phyloP scores from a whole-genome alignment of 495 filamentous ascomycete species.

The Neurospora pannonica region DNA sequence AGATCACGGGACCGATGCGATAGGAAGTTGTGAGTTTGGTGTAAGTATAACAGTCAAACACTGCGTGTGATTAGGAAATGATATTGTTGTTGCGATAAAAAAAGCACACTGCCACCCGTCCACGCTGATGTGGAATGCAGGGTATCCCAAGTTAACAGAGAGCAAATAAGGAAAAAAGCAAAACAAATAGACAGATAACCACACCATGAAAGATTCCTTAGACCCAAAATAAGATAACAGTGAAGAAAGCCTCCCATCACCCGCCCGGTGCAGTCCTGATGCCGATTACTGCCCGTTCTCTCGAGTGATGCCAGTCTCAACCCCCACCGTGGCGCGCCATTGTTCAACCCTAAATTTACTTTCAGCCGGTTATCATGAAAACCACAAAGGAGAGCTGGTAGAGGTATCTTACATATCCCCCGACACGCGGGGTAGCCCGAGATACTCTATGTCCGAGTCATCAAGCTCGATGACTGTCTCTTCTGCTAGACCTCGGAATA shows the following conservation, averaged over 20 bases:
- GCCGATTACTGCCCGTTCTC: background rate
- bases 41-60: background rate
- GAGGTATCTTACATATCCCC: background rate
- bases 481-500: background rate
- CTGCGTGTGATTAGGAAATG: background rate
- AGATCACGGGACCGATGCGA: background rate
- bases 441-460: background rate
- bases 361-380: background rate
- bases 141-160: background rate
- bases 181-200: background rate
- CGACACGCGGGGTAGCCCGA: conserved; percentile 4
- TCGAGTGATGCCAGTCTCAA: background rate
- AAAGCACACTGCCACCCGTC: background rate
- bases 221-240: background rate
- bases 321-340: conserved; percentile 3
- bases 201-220: background rate
- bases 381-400: background rate
- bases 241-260: background rate
- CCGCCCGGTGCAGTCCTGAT: background rate
- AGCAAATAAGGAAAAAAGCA: background rate
- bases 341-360: conserved; percentile 2
- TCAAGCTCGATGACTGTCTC: background rate
- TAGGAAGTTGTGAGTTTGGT: background rate
- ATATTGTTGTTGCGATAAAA: no score
- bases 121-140: background rate